Conservation (phyloP, 495 filamentous ascomycete species). For the Penicillium parvum region DNA sequence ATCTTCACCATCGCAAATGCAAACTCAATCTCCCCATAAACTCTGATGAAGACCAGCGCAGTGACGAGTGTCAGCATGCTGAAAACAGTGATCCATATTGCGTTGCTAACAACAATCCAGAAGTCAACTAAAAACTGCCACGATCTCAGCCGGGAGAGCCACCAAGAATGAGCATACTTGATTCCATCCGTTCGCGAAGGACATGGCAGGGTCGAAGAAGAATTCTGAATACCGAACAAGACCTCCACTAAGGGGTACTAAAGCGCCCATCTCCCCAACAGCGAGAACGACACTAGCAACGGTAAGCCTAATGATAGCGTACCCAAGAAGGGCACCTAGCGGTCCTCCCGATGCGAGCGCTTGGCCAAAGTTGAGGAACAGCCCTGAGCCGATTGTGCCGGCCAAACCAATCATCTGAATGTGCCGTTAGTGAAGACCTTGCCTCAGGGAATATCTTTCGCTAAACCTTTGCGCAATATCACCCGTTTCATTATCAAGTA, state of each 20-base stretch:
- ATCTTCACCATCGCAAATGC: conserved; percentile 39
- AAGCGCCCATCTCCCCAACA: conserved; percentile 24
- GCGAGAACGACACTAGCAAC: conserved; percentile 17
- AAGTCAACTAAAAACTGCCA: conserved; percentile 43
- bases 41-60: conserved; percentile 32
- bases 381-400: conserved; percentile 32
- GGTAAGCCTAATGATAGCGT: conserved; percentile 20
- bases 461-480: conserved; percentile 1
- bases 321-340: conserved; percentile 38
- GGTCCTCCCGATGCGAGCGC: conserved; percentile 58
- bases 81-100: conserved; percentile 41
- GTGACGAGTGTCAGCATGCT: conserved; percentile 40
- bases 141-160: conserved; percentile 35
- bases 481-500: neutral
- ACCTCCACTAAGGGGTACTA: conserved; percentile 26
- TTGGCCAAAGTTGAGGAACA: conserved; percentile 45
- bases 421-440: conserved; percentile 1
- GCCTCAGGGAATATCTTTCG: neutral
- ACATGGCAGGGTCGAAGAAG: conserved; percentile 29
- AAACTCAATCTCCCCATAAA: conserved; percentile 44
- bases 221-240: conserved; percentile 23
- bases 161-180: conserved; percentile 23
- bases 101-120: conserved; percentile 31
- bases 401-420: neutral
- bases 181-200: conserved; percentile 32